Percentiles rank a stretch among this genome's conserved stretches.
Conservation (phyloP, 2,329 filamentous ascomycete genomes). For the Helotiales sp. region DNA sequence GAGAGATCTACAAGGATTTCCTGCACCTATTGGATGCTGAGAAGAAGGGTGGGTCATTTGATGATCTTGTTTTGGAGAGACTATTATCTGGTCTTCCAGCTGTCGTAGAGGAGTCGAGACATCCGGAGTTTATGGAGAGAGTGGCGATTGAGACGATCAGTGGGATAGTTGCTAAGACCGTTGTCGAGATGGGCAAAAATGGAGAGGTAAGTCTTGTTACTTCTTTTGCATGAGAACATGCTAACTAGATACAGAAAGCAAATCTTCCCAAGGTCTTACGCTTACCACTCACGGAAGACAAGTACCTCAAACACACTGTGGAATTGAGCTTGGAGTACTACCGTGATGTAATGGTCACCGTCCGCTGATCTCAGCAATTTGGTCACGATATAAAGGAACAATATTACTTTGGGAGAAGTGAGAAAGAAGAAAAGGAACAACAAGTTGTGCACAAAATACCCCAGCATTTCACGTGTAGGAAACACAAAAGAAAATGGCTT, state of each 20-base stretch:
- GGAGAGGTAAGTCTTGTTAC: slow-evolving; percentile 51
- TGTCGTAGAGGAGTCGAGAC: slow-evolving; percentile 39
- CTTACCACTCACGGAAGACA: slow-evolving; percentile 71
- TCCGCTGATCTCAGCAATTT: slow-evolving; percentile 8
- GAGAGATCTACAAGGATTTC: slow-evolving; percentile 73
- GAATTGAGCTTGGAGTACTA: slow-evolving; percentile 71
- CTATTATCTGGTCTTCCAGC: slow-evolving; percentile 57
- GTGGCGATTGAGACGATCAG: slow-evolving; percentile 85
- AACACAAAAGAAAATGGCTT: background rate
- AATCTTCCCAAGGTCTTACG: slow-evolving; percentile 51
- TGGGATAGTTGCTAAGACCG: slow-evolving; percentile 66
- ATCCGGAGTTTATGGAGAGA: slow-evolving; percentile 52
- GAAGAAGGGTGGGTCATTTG: slow-evolving; percentile 40
- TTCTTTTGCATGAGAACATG: background rate
- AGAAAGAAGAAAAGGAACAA: background rate
- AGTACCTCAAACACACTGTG: slow-evolving; percentile 67
- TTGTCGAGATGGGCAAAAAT: slow-evolving; percentile 54
- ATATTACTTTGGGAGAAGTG: background rate
- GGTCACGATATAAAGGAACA: background rate
- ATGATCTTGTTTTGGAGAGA: slow-evolving; percentile 52
- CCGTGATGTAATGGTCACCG: slow-evolving; percentile 31
- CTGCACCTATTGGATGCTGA: slow-evolving; percentile 50
- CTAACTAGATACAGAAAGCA: slow-evolving; percentile 40
- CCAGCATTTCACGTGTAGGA: slow-evolving; percentile 1
- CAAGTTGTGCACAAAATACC: slow-evolving; percentile 18